These are phyloP conservation scores for Pyrus hybrid DNA, from an alignment of 331 rosid genomes.

Conservation along the genomic window DNA sequence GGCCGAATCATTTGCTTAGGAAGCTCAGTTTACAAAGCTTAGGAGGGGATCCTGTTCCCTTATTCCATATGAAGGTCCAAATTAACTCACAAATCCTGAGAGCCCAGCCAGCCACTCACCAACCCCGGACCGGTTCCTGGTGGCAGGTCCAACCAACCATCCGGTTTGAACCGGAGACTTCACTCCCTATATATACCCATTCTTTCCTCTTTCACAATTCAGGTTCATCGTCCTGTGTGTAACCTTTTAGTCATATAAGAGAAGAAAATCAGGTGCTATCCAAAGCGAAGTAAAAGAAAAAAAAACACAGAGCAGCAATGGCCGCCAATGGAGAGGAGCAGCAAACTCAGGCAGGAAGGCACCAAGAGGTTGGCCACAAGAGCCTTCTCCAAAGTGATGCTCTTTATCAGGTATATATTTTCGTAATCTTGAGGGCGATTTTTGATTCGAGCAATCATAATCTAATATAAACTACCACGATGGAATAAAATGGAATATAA, in stretches of 20 bases:
- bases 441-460: background rate
- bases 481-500: too few relatives aligned
- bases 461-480: too few relatives aligned
- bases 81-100: background rate
- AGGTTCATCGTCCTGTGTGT: background rate
- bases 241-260: background rate
- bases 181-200: conserved; percentile 10
- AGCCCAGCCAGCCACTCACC: conserved; percentile 27
- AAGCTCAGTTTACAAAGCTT: too few relatives aligned
- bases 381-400: conserved; percentile 91
- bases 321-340: conserved; percentile 47
- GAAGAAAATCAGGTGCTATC: background rate
- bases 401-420: conserved; percentile 61
- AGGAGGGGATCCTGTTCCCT: too few relatives aligned
- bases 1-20: fast-evolving
- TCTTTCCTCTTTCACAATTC: background rate
- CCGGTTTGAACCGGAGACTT: conserved; percentile 31
- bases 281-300: background rate
- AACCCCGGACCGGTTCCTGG: conserved; percentile 47
- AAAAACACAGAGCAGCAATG: conserved; percentile 24
- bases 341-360: conserved; percentile 46
- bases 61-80: too few relatives aligned
- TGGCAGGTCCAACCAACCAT: conserved; percentile 37
- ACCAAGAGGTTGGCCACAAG: conserved; percentile 91
- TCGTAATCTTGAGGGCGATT: background rate